Conservation (phyloP, 441 rosid species). For the Capsella rubella region DNA sequence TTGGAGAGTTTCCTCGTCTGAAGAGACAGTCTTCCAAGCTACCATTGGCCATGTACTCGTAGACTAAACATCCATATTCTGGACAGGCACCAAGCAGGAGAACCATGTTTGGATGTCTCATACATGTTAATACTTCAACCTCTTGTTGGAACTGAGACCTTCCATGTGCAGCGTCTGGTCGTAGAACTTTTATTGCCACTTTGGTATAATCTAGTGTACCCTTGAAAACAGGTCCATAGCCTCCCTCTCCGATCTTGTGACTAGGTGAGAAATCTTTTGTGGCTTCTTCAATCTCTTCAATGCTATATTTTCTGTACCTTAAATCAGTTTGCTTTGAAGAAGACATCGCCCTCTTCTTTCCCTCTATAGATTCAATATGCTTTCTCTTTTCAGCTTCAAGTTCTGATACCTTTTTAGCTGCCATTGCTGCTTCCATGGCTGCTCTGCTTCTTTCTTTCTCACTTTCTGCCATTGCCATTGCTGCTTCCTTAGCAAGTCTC, state of each 20-base stretch:
- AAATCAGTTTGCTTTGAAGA: constrained; percentile 29
- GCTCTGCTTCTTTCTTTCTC: constrained; percentile 72
- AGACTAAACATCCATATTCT: constrained; percentile 82
- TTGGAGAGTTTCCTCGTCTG: constrained; percentile 55
- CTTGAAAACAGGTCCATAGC: constrained; percentile 87
- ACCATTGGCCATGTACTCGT: constrained; percentile 88
- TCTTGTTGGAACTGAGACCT: constrained; percentile 83
- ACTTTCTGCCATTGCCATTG: constrained; percentile 64
- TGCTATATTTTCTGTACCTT: constrained; percentile 66
- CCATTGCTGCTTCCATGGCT: constrained; percentile 76
- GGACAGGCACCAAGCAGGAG: constrained; percentile 89
- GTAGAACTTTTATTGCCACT: constrained; percentile 82
- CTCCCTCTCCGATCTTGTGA: constrained; percentile 92
- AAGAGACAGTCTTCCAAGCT: constrained; percentile 85
- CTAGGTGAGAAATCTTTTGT: constrained; percentile 57
- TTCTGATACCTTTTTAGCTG: constrained; percentile 66
- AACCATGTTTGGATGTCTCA: constrained; percentile 96
- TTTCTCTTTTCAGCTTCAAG: constrained; percentile 69
- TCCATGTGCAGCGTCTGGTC: constrained; percentile 89
- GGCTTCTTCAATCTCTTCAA: constrained; percentile 82
- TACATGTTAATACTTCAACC: constrained; percentile 80
- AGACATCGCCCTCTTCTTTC: constrained; percentile 22
- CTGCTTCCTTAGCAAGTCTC: constrained; percentile 66
- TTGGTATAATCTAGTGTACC: constrained; percentile 71
- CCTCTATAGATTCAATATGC: constrained; percentile 45